phyloP scores from a whole-genome alignment of 2,329 filamentous ascomycete species.

The Dactylellina sp. region DNA sequence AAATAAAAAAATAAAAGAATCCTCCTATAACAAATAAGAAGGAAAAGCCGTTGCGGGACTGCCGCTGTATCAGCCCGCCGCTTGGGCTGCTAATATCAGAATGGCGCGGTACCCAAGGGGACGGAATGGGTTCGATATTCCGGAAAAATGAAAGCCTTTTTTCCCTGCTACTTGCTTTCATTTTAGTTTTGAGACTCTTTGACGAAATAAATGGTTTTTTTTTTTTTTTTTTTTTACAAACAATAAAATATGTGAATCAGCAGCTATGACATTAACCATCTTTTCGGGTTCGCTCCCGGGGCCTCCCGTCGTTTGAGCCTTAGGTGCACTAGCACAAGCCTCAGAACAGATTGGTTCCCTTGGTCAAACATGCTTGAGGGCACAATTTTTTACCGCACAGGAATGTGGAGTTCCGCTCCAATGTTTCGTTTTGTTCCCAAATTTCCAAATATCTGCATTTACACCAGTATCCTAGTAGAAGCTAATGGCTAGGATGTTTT shows the following conservation, averaged over 20 bases:
- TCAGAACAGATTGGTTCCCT: too few relatives aligned
- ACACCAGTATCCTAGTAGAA: too few relatives aligned
- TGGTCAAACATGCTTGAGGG: too few relatives aligned
- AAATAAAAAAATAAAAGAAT: slow-evolving; percentile 5
- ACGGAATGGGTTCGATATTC: slow-evolving; percentile 17
- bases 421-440: too few relatives aligned
- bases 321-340: neutral
- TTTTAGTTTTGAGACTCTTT: too few relatives aligned
- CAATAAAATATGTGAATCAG: neutral
- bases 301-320: neutral
- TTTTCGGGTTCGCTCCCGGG: too few relatives aligned
- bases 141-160: neutral
- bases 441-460: too few relatives aligned
- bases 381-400: too few relatives aligned
- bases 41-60: slow-evolving; percentile 51
- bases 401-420: too few relatives aligned
- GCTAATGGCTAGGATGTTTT: too few relatives aligned
- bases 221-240: neutral
- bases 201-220: too few relatives aligned
- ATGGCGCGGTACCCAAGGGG: slow-evolving; percentile 25
- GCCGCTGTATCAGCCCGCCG: slow-evolving; percentile 51
- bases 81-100: slow-evolving; percentile 48
- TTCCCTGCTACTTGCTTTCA: neutral
- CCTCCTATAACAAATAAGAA: slow-evolving; percentile 31
- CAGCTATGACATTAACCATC: too few relatives aligned